Conservation (phyloP, 2,329 filamentous ascomycete genomes). For the Colletotrichum zoysiae region DNA sequence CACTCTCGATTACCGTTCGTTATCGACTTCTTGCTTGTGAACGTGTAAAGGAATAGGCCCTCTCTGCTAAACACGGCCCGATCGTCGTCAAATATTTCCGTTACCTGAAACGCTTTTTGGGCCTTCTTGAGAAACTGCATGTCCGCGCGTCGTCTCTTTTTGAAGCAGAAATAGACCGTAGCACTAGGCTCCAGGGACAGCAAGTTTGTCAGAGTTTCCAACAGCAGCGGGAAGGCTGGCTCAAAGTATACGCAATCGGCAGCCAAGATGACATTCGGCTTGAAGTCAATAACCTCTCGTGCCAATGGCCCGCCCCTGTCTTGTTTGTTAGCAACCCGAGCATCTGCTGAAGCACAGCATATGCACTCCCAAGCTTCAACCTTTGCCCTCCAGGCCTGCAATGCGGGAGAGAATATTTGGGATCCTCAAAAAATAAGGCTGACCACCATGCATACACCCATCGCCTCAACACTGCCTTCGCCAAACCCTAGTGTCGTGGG, state of each 20-base stretch:
- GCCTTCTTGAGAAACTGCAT: conserved; percentile 80
- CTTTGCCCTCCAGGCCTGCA: conserved; percentile 5
- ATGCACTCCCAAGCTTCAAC: neutral
- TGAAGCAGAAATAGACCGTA: conserved; percentile 88
- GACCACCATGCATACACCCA: conserved; percentile 5
- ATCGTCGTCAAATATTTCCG: conserved; percentile 73
- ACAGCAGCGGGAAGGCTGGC: conserved; percentile 89
- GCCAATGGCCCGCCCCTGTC: conserved; percentile 72
- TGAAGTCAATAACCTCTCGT: conserved; percentile 63
- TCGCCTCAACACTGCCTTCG: neutral
- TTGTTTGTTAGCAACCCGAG: conserved; percentile 27
- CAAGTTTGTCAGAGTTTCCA: conserved; percentile 81
- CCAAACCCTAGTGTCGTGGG: conserved; percentile 4
- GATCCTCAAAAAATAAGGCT: neutral
- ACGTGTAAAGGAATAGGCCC: conserved; percentile 71
- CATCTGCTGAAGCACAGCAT: conserved; percentile 19
- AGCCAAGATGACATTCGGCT: conserved; percentile 87
- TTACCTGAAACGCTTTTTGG: conserved; percentile 74
- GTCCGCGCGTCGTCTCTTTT: conserved; percentile 87
- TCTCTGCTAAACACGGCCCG: conserved; percentile 68
- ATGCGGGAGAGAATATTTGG: neutral
- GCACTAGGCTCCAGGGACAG: conserved; percentile 77
- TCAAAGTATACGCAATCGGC: conserved; percentile 99
- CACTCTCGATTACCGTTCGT: conserved; percentile 4
- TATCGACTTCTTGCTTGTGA: conserved; percentile 56